Evolutionary conservation across 257 asterid species (phyloP).

Genomic region (Ligustrum vulgare): DNA sequence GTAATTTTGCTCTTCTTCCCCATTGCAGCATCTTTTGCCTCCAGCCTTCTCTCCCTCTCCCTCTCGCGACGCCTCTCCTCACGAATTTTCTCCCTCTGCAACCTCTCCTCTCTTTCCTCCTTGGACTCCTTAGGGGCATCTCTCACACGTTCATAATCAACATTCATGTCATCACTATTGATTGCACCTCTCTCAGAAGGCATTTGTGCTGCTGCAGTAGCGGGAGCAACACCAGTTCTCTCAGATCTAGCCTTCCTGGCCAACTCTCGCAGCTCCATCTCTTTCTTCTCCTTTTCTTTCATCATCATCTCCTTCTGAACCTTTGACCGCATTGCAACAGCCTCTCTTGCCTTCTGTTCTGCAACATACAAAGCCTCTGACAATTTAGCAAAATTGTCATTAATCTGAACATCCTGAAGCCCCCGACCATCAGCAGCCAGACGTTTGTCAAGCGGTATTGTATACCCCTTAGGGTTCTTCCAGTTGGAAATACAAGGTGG

Average conservation of each 20-base stretch:
- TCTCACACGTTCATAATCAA: slow-evolving; percentile 62
- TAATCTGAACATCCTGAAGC: slow-evolving; percentile 91
- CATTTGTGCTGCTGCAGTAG: slow-evolving; percentile 30
- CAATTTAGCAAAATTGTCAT: slow-evolving; percentile 86
- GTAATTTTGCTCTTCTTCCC: slow-evolving; percentile 94
- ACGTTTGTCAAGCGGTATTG: slow-evolving; percentile 95
- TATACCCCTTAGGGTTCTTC: slow-evolving; percentile 96
- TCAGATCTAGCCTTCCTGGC: slow-evolving; percentile 92
- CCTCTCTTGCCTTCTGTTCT: slow-evolving; percentile 96
- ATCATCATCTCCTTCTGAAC: slow-evolving; percentile 94
- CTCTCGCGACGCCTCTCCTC: slow-evolving; percentile 87
- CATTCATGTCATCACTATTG: slow-evolving; percentile 47
- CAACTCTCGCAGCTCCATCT: slow-evolving; percentile 76
- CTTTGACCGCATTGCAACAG: slow-evolving; percentile 92
- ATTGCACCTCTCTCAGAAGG: slow-evolving; percentile 67
- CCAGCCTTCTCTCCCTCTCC: slow-evolving; percentile 90
- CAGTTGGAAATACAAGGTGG: slow-evolving; percentile 97
- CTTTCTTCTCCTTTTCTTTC: slow-evolving; percentile 94
- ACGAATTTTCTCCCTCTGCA: slow-evolving; percentile 78
- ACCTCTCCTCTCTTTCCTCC: slow-evolving; percentile 67
- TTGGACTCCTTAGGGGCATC: slow-evolving; percentile 61
- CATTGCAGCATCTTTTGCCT: slow-evolving; percentile 91
- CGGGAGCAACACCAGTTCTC: slow-evolving; percentile 66
- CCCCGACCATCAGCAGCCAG: slow-evolving; percentile 98
- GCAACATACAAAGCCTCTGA: slow-evolving; percentile 87